Evolutionary conservation across 2,329 filamentous ascomycete species (phyloP).

Genomic region (Rutstroemia sp.): DNA sequence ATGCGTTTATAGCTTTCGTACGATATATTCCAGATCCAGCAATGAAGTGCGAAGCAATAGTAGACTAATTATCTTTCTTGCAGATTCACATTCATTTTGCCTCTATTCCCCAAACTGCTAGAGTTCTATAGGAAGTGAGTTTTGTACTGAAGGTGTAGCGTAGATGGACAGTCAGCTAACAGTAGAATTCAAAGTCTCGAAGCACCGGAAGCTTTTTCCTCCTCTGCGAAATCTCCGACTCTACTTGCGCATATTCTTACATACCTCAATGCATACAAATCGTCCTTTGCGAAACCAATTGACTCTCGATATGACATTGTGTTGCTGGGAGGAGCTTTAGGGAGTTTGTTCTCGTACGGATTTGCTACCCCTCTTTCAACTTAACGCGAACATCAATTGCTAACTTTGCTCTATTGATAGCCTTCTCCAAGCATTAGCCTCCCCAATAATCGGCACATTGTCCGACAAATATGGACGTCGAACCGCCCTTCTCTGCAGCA

Average conservation of each 20-base stretch:
- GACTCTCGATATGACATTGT: conserved; percentile 97
- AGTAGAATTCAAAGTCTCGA: conserved; percentile 57
- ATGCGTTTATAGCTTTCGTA: conserved; percentile 5
- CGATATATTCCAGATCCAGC: neutral
- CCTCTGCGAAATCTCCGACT: conserved; percentile 44
- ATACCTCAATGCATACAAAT: conserved; percentile 91
- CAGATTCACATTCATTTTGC: conserved; percentile 89
- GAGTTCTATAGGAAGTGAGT: conserved; percentile 87
- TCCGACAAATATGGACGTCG: conserved; percentile 86
- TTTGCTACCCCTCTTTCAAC: neutral
- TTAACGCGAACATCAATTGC: neutral
- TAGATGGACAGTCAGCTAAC: conserved; percentile 55
- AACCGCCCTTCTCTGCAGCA: conserved; percentile 80
- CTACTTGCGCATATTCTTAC: conserved; percentile 72
- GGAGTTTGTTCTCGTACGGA: conserved; percentile 72
- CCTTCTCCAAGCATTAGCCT: conserved; percentile 84
- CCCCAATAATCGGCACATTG: conserved; percentile 80
- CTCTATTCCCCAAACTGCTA: conserved; percentile 89
- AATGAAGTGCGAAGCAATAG: neutral
- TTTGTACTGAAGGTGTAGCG: conserved; percentile 53
- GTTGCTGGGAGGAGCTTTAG: conserved; percentile 84
- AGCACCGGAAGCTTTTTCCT: conserved; percentile 39
- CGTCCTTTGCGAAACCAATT: conserved; percentile 84
- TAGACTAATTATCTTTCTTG: neutral
- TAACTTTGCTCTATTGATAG: conserved; percentile 12